Evolutionary conservation across 2,329 filamentous ascomycete species (phyloP).

Genomic region (Drechmeria coniospora): DNA sequence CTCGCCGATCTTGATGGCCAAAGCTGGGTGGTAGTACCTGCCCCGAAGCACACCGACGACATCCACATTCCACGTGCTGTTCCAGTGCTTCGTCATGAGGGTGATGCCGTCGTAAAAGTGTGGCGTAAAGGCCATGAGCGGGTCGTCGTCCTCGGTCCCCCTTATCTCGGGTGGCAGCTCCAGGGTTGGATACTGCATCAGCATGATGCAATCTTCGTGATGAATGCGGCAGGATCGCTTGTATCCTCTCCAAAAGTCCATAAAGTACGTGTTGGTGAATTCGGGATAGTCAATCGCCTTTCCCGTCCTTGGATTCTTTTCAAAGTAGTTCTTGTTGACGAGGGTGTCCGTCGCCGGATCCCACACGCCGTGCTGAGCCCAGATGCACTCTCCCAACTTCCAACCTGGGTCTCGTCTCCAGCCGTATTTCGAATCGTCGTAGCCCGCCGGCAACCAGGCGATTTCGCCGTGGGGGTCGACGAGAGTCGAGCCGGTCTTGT

Average conservation of each 20-base stretch:
- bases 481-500: conserved; percentile 68
- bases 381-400: conserved; percentile 88
- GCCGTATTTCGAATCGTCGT: conserved; percentile 77
- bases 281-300: conserved; percentile 62
- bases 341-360: conserved; percentile 64
- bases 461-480: conserved; percentile 77
- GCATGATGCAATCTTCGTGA: conserved; percentile 69
- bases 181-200: conserved; percentile 82
- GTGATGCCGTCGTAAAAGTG: conserved; percentile 98
- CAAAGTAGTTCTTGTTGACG: conserved; percentile 76
- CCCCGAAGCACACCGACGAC: conserved; percentile 84
- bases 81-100: conserved; percentile 97
- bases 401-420: conserved; percentile 79
- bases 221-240: conserved; percentile 57
- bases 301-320: conserved; percentile 59
- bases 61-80: conserved; percentile 91
- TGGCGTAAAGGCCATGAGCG: conserved; percentile 78
- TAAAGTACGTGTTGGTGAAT: conserved; percentile 84
- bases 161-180: conserved; percentile 84
- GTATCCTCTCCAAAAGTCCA: conserved; percentile 70
- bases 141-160: conserved; percentile 76
- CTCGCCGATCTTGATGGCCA: conserved; percentile 86
- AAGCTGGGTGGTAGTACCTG: conserved; percentile 73
- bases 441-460: conserved; percentile 70
- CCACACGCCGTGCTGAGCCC: conserved; percentile 96